Conservation (phyloP, 2,329 filamentous ascomycete genomes). For the Neofusicoccum sp. region DNA sequence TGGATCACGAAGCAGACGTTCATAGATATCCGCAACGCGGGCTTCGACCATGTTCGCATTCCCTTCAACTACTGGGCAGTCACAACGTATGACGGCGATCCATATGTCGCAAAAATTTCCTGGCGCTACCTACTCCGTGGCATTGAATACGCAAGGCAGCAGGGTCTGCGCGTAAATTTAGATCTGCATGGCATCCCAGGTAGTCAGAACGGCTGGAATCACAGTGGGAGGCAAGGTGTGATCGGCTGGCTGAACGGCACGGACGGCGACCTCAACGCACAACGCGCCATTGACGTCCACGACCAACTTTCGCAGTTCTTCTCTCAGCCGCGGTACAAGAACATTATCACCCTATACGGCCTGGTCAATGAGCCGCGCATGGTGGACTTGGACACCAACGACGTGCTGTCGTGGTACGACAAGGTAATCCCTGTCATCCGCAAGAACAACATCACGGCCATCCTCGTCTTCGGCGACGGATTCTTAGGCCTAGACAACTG, state of each 20-base stretch:
- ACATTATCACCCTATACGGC: slow-evolving; percentile 89
- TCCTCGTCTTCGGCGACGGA: slow-evolving; percentile 87
- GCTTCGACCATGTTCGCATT: slow-evolving; percentile 95
- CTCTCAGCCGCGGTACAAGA: slow-evolving; percentile 86
- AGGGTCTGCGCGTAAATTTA: slow-evolving; percentile 88
- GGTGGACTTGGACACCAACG: slow-evolving; percentile 59
- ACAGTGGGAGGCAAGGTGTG: slow-evolving; percentile 76
- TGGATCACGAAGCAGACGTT: slow-evolving; percentile 87
- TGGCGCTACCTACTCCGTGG: slow-evolving; percentile 92
- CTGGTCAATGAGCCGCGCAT: slow-evolving; percentile 93
- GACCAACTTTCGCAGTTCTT: slow-evolving; percentile 88
- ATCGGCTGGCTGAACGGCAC: slow-evolving; percentile 93
- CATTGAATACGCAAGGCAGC: slow-evolving; percentile 91
- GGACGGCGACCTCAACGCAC: slow-evolving; percentile 71
- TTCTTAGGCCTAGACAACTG: slow-evolving; percentile 90
- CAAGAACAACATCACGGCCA: slow-evolving; percentile 68
- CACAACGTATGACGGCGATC: slow-evolving; percentile 77
- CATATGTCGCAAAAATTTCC: slow-evolving; percentile 80
- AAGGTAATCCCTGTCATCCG: slow-evolving; percentile 71
- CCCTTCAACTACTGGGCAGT: slow-evolving; percentile 96
- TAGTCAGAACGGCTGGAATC: slow-evolving; percentile 97
- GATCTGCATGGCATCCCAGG: slow-evolving; percentile 91
- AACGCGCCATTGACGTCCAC: slow-evolving; percentile 84
- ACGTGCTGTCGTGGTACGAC: slow-evolving; percentile 77
- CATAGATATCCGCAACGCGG: slow-evolving; percentile 77